Conservation (phyloP, 2,329 filamentous ascomycete genomes). For the Cordyceps javanica region DNA sequence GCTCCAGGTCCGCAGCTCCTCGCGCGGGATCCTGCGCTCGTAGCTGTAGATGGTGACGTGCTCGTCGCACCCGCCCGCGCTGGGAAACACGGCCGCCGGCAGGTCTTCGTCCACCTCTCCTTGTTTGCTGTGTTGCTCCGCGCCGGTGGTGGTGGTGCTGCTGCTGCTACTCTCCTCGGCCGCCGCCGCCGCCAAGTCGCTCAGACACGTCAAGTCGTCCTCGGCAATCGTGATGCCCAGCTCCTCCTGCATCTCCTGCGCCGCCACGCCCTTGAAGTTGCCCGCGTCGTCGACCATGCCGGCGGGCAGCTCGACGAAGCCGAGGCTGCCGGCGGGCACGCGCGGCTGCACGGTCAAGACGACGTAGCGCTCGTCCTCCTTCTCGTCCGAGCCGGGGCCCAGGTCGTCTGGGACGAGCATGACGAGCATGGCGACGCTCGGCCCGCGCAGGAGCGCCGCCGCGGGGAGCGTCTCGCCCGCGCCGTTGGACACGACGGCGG, state of each 20-base stretch:
- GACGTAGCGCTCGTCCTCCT: conserved; percentile 50
- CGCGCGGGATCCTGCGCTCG: conserved; percentile 45
- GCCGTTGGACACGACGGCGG: conserved; percentile 40
- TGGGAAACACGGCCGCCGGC: conserved; percentile 48
- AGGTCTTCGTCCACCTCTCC: conserved; percentile 32
- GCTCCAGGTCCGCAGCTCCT: conserved; percentile 46
- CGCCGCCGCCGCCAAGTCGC: conserved; percentile 38
- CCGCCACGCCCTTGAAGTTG: conserved; percentile 51
- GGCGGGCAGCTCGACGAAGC: conserved; percentile 51
- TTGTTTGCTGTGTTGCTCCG: no score
- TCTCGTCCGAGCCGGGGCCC: conserved; percentile 7
- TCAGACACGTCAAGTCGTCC: conserved; percentile 43
- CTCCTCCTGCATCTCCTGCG: conserved; percentile 56
- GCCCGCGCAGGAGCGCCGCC: conserved; percentile 50
- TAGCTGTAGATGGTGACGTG: conserved; percentile 52
- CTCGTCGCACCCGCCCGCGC: conserved; percentile 55
- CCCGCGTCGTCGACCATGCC: conserved; percentile 51
- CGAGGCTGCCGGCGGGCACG: conserved; percentile 47
- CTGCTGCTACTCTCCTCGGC: conserved; percentile 24
- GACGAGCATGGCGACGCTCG: conserved; percentile 56
- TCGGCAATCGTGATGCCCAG: conserved; percentile 46
- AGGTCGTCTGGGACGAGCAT: conserved; percentile 48
- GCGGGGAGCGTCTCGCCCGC: conserved; percentile 46
- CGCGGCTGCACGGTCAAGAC: conserved; percentile 56
- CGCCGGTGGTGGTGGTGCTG: no score